Evolutionary conservation across 305 asterid species (phyloP), one percentile per base, ranked within the genome.

Genomic region (Solanum hybrid): DNA sequence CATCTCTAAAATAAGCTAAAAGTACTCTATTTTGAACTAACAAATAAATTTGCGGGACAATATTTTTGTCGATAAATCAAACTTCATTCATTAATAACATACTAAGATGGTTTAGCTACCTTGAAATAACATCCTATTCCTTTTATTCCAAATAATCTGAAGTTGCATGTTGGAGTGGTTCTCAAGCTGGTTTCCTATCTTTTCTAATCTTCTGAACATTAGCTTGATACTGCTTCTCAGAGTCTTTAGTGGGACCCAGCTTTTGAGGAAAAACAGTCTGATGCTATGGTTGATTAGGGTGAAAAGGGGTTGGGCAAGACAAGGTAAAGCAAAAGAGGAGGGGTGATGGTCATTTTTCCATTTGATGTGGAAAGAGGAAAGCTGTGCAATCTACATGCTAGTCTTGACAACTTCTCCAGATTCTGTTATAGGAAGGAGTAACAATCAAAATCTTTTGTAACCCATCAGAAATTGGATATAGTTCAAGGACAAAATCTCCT

Each of bases 291-390:
- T 81, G 33, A 14, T 37, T 79, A 37, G 86, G 61, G 61, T 79
- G 86, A 79, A 79, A 79, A 79, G 61, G 20, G 32, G 51, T 79
- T 79, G 84, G 84, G 84, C 84, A 78, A 78, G 45, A 78, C 84
- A 78, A n/a, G 61, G 57, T 36, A 79, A 79, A 34, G 61, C 32
- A 37, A n/a, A 79, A 6, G 61, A 36, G 86, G 20, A 36, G 61
- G 61, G 86, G 86, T 37, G 14, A 24, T 36, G 32, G 61, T 37
- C 86, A 79, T 79, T 37, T 79, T 79, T 79, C 61, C 31, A 11
- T 79, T 79, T 12, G 3, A 79, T 12, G 86, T 41, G 86, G 32
- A 36, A 79, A 79, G 31, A 79, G 51, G 85, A 36, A 36, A 79
- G 57, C 20, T 22, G 31, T 79, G 84, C 20, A 79, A 79, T 39